These are phyloP conservation scores for Xeromyces bisporus DNA, from an alignment of 495 filamentous ascomycete species.

Conservation along the genomic window DNA sequence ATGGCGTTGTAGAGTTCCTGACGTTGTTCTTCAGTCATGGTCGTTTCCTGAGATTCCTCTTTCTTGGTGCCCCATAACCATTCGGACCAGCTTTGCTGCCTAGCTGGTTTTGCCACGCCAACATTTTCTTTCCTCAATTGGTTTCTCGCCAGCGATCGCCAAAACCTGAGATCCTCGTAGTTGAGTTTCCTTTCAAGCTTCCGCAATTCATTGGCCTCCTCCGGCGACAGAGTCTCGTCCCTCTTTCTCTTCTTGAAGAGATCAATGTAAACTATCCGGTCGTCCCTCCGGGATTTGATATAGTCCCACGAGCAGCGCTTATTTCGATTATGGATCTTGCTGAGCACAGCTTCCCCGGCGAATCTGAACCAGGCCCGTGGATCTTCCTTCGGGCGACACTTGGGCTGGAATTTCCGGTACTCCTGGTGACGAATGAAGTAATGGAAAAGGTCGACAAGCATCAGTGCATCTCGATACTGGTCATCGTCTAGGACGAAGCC, in stretches of 20 bases:
- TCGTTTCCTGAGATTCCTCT: constrained; percentile 49
- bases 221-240: constrained; percentile 49
- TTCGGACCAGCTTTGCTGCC: constrained; percentile 62
- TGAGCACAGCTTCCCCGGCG: constrained; percentile 71
- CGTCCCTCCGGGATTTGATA: constrained; percentile 79
- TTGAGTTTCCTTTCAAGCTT: constrained; percentile 71
- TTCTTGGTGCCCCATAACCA: constrained; percentile 79
- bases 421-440: constrained; percentile 97
- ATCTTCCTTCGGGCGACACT: constrained; percentile 70
- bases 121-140: constrained; percentile 90
- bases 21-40: constrained; percentile 86
- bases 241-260: constrained; percentile 87
- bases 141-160: constrained; percentile 84
- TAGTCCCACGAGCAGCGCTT: constrained; percentile 85
- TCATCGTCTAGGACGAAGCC: constrained; percentile 90
- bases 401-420: constrained; percentile 85
- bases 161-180: constrained; percentile 95
- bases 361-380: constrained; percentile 84
- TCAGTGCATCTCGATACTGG: constrained; percentile 88
- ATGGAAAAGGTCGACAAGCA: constrained; percentile 97
- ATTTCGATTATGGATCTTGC: constrained; percentile 87
- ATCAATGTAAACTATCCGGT: constrained; percentile 74
- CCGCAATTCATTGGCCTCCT: constrained; percentile 55
- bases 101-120: constrained; percentile 48
- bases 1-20: constrained; percentile 96